A percentile compares a stretch with the other conserved stretches of the same genome.
Conservation (phyloP, 305 asterid species). For the Solanum hybrid region DNA sequence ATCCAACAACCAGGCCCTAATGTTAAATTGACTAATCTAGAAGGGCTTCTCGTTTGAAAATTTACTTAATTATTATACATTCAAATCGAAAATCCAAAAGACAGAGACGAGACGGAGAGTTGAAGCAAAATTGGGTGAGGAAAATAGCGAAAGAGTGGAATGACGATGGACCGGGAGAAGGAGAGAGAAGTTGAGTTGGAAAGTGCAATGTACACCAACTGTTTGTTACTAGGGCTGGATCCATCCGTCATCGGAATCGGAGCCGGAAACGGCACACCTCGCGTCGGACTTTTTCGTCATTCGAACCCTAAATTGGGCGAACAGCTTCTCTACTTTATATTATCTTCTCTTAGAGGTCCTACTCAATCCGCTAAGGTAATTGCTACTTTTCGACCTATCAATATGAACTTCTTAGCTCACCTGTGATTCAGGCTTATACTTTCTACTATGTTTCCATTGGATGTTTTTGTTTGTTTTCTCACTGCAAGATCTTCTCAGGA, state of each 20-base stretch:
- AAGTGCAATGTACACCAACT: constrained; percentile 99
- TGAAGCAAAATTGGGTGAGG: constrained; percentile 3
- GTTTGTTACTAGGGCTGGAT: constrained; percentile 92
- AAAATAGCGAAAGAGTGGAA: constrained; percentile 28
- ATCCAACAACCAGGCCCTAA: not conserved
- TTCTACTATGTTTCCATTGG: not conserved
- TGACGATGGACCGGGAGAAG: constrained; percentile 99
- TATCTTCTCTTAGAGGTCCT: constrained; percentile 95
- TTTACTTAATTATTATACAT: constrained; percentile 18
- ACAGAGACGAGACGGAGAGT: constrained; percentile 3
- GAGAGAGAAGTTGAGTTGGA: constrained; percentile 98
- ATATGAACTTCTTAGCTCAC: not conserved
- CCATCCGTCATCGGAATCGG: constrained; percentile 86
- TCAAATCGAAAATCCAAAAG: constrained; percentile 27
- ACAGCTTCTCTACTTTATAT: constrained; percentile 85
- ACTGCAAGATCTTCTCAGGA: constrained; percentile 49
- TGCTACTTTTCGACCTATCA: not conserved
- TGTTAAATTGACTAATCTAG: constrained; percentile 16
- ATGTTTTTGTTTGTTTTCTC: not conserved
- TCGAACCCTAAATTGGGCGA: constrained; percentile 98
- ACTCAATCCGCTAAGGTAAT: constrained; percentile 82
- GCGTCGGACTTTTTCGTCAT: constrained; percentile 90
- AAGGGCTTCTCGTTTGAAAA: constrained; percentile 22
- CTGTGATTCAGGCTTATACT: not conserved
- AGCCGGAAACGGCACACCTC: constrained; percentile 71